A percentile compares a stretch with the other conserved stretches of the same genome.
phyloP scores from a whole-genome alignment of 139 green algal species.

The Chlamydomonas schloesseri region DNA sequence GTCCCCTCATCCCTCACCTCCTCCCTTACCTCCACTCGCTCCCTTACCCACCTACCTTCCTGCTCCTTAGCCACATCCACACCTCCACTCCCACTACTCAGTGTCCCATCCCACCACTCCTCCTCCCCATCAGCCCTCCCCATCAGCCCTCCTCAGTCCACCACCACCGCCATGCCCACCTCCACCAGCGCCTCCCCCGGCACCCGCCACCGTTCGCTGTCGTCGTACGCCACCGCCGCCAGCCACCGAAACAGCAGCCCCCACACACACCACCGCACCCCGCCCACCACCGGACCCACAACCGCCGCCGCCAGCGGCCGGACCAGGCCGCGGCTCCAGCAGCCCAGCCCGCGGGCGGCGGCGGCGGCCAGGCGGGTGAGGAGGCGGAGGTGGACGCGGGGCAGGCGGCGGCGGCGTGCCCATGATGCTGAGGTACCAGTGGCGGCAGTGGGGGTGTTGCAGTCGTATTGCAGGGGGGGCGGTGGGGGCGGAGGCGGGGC shows the following conservation, averaged over 20 bases:
- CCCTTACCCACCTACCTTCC: too few species aligned
- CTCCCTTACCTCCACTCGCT: too few species aligned
- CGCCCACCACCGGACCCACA: too few species aligned
- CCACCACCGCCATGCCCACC: conserved; percentile 46
- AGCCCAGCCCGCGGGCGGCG: neutral
- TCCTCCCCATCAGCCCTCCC: neutral
- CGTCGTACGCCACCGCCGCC: conserved; percentile 34
- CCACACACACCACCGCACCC: conserved; percentile 6
- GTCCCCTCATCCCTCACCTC: too few species aligned
- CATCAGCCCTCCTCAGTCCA: neutral
- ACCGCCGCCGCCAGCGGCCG: neutral
- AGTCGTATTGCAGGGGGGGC: neutral
- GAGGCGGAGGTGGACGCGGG: neutral
- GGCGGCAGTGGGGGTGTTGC: neutral
- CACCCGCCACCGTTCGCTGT: conserved; percentile 48
- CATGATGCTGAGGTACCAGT: neutral
- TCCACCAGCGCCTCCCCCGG: conserved; percentile 46
- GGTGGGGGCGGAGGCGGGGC: neutral
- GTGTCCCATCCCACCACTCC: too few species aligned
- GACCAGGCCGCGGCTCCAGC: neutral
- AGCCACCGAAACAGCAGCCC: conserved; percentile 34
- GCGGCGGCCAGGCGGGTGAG: too few species aligned
- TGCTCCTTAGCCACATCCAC: too few species aligned
- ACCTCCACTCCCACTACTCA: too few species aligned
- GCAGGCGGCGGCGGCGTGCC: neutral